These are phyloP conservation scores for Phytophthora pini DNA, from an alignment of 352 stramenopile species.

Conservation along the genomic window DNA sequence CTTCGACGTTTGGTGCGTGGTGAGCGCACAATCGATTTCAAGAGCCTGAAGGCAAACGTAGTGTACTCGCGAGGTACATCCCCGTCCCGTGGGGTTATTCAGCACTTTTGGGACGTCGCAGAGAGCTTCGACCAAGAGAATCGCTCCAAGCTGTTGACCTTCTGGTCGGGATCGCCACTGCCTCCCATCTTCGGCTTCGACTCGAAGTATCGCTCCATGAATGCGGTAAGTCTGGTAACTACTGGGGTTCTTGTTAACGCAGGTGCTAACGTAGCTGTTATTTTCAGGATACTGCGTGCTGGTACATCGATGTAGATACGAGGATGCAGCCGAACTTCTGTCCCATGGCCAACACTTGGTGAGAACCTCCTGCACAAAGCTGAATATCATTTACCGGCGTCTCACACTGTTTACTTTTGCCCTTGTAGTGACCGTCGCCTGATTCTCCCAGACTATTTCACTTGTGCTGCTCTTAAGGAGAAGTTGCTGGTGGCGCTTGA, in stretches of 20 bases:
- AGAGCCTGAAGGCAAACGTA: constrained; percentile 56
- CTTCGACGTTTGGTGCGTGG: constrained; percentile 57
- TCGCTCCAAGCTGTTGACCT: constrained; percentile 69
- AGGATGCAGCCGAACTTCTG: constrained; percentile 52
- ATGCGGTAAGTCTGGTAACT: constrained; percentile 43
- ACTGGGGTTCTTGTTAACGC: neutral
- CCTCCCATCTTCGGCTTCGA: constrained; percentile 82
- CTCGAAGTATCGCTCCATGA: constrained; percentile 56
- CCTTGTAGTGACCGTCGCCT: constrained; percentile 65
- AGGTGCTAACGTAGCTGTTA: constrained; percentile 10
- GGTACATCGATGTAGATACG: constrained; percentile 76
- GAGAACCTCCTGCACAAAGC: constrained; percentile 10
- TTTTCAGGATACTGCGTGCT: constrained; percentile 60
- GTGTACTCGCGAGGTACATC: constrained; percentile 62
- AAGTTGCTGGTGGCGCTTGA: constrained; percentile 70
- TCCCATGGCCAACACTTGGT: constrained; percentile 83
- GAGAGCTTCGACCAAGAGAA: constrained; percentile 61
- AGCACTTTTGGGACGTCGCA: constrained; percentile 72
- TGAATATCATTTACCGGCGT: neutral
- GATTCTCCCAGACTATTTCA: constrained; percentile 73
- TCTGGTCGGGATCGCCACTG: constrained; percentile 75
- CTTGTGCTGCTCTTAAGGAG: constrained; percentile 53
- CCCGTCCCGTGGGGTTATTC: constrained; percentile 48
- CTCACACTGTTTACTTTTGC: constrained; percentile 23
- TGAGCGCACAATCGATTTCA: constrained; percentile 60